These are phyloP conservation scores for Paecilomyces sp. DNA, from an alignment of 2,329 filamentous ascomycete genomes.

Conservation along the genomic window DNA sequence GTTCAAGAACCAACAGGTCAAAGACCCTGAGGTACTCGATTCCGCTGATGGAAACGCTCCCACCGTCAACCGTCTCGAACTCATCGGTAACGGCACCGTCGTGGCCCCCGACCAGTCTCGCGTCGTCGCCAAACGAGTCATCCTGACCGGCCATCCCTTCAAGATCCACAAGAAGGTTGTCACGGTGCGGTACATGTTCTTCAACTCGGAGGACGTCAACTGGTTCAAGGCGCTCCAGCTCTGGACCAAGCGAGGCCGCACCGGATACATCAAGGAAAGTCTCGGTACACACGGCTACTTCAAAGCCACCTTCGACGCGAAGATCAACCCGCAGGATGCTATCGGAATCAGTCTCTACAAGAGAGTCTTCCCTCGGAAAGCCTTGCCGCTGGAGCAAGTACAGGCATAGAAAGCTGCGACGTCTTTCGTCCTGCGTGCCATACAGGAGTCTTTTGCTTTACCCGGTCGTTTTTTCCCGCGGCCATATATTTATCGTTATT, in stretches of 20 bases:
- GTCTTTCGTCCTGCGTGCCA: background rate
- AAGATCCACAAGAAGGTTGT: slow-evolving; percentile 98
- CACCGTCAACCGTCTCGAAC: slow-evolving; percentile 48
- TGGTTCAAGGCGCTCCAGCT: slow-evolving; percentile 97
- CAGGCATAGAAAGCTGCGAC: background rate
- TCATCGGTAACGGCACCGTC: slow-evolving; percentile 82
- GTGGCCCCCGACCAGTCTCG: slow-evolving; percentile 67
- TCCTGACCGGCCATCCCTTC: slow-evolving; percentile 92
- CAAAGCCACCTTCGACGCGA: slow-evolving; percentile 95
- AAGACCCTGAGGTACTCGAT: slow-evolving; percentile 35
- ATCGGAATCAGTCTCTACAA: slow-evolving; percentile 88
- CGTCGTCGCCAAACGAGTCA: slow-evolving; percentile 86
- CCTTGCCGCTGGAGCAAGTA: slow-evolving; percentile 40
- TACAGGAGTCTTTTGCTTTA: background rate
- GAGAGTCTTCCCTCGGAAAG: slow-evolving; percentile 70
- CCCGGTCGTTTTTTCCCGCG: too few species aligned
- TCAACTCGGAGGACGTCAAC: slow-evolving; percentile 86
- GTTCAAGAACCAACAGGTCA: slow-evolving; percentile 54
- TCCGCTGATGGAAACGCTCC: slow-evolving; percentile 39
- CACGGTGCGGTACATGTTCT: slow-evolving; percentile 99
- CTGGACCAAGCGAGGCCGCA: slow-evolving; percentile 85
- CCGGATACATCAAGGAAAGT: slow-evolving; percentile 87
- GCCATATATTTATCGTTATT: background rate
- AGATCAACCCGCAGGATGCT: slow-evolving; percentile 91
- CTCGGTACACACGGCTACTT: slow-evolving; percentile 99